Percentiles rank a stretch among this genome's conserved stretches.
Conservation (phyloP, 352 stramenopile species). For the Phytophthora agathidicida region DNA sequence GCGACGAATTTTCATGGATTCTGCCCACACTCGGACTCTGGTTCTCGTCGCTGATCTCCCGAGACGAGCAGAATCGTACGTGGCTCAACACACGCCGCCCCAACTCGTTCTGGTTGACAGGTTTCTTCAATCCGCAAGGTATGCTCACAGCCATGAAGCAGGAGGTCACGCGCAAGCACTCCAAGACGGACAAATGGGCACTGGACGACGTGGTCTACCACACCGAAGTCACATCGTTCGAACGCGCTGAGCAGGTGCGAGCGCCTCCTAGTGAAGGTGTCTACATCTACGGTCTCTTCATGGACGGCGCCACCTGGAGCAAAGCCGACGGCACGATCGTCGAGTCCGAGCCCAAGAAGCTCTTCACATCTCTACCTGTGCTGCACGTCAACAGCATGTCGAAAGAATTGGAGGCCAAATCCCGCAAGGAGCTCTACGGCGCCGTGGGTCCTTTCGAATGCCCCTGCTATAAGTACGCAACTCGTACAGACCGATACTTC, state of each 20-base stretch:
- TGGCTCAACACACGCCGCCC: constrained; percentile 96
- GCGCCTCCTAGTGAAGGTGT: constrained; percentile 93
- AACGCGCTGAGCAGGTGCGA: constrained; percentile 91
- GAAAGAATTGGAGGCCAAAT: constrained; percentile 93
- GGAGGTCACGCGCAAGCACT: constrained; percentile 97
- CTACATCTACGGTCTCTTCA: constrained; percentile 97
- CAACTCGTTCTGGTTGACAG: constrained; percentile 97
- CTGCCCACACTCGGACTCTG: constrained; percentile 95
- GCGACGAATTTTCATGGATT: constrained; percentile 98
- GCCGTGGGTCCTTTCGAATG: constrained; percentile 93
- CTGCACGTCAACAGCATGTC: constrained; percentile 96
- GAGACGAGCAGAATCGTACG: constrained; percentile 95
- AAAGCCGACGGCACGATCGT: constrained; percentile 94
- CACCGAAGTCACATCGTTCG: constrained; percentile 96
- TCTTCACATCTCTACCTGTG: constrained; percentile 96
- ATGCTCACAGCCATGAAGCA: constrained; percentile 99
- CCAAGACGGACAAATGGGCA: constrained; percentile 97
- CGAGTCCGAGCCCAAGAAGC: constrained; percentile 96
- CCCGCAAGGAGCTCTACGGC: constrained; percentile 93
- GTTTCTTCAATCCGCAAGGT: constrained; percentile 98
- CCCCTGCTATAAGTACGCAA: constrained; percentile 98
- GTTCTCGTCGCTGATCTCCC: constrained; percentile 96
- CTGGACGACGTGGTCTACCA: constrained; percentile 98
- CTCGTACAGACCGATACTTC: constrained; percentile 95
- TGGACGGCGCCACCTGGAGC: constrained; percentile 97